Evolutionary conservation across 805 yeast genomes (phyloP).

Genomic region (Cyberlindnera maritima): DNA sequence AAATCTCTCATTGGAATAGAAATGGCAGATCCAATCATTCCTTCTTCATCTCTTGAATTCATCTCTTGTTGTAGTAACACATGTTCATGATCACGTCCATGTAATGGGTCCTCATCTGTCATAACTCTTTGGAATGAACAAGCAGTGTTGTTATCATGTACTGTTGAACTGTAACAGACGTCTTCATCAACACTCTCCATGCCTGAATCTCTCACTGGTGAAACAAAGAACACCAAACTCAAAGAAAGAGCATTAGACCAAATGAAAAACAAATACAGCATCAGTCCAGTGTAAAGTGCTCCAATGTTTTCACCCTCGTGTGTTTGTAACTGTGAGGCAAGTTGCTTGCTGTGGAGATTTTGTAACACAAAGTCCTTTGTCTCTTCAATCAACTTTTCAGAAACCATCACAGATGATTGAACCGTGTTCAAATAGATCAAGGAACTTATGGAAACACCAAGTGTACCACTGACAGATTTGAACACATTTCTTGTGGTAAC

Average conservation of each 20-base stretch:
- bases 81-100: too few species aligned
- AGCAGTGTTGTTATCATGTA: background rate
- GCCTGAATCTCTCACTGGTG: conserved; percentile 6
- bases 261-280: conserved; percentile 9
- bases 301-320: conserved; percentile 5
- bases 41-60: too few species aligned
- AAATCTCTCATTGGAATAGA: too few species aligned
- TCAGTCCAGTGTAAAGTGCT: conserved; percentile 6
- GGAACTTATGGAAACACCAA: conserved; percentile 47
- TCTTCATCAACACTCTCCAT: conserved; percentile 8
- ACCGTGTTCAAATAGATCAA: conserved; percentile 13
- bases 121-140: background rate
- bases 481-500: conserved; percentile 55
- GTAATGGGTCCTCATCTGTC: too few species aligned
- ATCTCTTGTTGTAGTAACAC: too few species aligned
- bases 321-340: background rate
- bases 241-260: conserved; percentile 10
- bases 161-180: background rate
- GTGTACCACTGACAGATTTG: conserved; percentile 57
- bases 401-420: background rate
- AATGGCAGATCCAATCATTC: too few species aligned
- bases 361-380: conserved; percentile 10
- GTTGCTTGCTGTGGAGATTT: conserved; percentile 6
- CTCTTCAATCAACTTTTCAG: conserved; percentile 4
- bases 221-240: conserved; percentile 6